These are phyloP conservation scores for Berberis thunbergii DNA, from an alignment of 164 flowering plant genomes.

Conservation along the genomic window DNA sequence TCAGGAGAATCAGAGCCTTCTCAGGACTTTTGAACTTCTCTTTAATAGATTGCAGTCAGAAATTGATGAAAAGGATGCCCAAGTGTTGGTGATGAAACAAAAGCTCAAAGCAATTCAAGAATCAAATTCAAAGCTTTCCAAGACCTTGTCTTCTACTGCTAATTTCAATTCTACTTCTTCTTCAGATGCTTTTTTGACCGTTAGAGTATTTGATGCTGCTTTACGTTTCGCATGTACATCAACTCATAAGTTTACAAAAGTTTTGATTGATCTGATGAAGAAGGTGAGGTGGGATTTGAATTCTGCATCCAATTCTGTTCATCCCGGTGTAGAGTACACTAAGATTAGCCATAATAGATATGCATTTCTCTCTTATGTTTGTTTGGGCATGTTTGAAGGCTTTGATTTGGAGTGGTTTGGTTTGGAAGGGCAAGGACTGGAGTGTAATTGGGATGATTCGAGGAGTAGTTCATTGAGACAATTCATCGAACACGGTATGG, in stretches of 20 bases:
- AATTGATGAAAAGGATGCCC: constrained; percentile 58
- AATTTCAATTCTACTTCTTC: background rate
- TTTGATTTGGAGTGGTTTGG: constrained; percentile 55
- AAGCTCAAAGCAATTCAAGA: constrained; percentile 38
- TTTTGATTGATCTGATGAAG: constrained; percentile 67
- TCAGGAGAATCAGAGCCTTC: constrained; percentile 84
- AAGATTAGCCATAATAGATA: constrained; percentile 59
- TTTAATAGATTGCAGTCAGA: constrained; percentile 66
- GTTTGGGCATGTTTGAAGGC: constrained; percentile 66
- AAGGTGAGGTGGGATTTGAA: constrained; percentile 85
- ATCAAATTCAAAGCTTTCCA: constrained; percentile 32
- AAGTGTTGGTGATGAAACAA: constrained; percentile 43
- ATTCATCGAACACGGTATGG: constrained; percentile 51
- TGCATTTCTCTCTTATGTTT: constrained; percentile 77
- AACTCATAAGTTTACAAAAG: constrained; percentile 48
- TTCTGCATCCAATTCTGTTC: constrained; percentile 57
- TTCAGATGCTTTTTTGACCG: constrained; percentile 17
- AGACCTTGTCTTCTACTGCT: constrained; percentile 23
- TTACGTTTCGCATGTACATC: constrained; percentile 51
- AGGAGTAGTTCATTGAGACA: constrained; percentile 27
- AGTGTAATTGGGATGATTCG: constrained; percentile 19
- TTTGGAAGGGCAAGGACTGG: constrained; percentile 21
- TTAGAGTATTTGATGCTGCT: constrained; percentile 58
- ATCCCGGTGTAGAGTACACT: constrained; percentile 46
- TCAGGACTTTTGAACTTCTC: constrained; percentile 52